A percentile compares a stretch with the other conserved stretches of the same genome.
These are phyloP conservation scores for Irineochytrium annulatum DNA, from an alignment of 192 early-diverging fungal species.

Conservation along the genomic window DNA sequence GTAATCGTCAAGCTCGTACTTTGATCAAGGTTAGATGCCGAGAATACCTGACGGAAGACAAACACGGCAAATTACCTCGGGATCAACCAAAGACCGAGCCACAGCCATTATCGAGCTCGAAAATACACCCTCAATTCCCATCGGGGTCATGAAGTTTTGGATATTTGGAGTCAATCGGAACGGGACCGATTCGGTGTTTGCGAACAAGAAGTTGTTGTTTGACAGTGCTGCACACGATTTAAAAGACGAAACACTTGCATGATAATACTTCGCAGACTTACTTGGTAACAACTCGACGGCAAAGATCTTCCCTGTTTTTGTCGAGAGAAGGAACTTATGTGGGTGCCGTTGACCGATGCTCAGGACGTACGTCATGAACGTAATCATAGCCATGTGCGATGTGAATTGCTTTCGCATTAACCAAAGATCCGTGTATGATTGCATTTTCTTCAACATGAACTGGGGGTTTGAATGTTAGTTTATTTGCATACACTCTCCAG, in stretches of 20 bases:
- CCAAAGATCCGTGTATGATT: constrained; percentile 87
- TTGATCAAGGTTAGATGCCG: neutral
- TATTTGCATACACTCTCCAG: constrained; percentile 3
- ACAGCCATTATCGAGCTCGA: constrained; percentile 79
- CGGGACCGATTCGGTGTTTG: constrained; percentile 80
- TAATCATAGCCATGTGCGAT: constrained; percentile 77
- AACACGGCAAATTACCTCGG: constrained; percentile 49
- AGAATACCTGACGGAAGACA: neutral
- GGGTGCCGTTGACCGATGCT: constrained; percentile 84
- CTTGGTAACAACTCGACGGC: constrained; percentile 79
- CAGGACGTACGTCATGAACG: constrained; percentile 89
- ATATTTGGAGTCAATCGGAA: constrained; percentile 98
- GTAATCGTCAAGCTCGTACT: constrained; percentile 88
- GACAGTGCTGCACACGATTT: constrained; percentile 43
- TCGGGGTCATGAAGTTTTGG: constrained; percentile 88
- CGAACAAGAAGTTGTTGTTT: constrained; percentile 41
- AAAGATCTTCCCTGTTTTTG: constrained; percentile 82
- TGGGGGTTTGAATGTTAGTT: constrained; percentile 17
- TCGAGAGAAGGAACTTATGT: constrained; percentile 83
- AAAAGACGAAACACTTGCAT: neutral
- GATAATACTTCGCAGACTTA: constrained; percentile 23
- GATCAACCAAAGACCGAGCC: constrained; percentile 74
- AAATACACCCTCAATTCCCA: constrained; percentile 92
- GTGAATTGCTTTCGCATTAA: constrained; percentile 93
- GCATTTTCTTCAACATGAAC: constrained; percentile 70